These are phyloP conservation scores for Lichtheimia ramosa DNA, from an alignment of 371 early-diverging fungal genomes.

Conservation along the genomic window DNA sequence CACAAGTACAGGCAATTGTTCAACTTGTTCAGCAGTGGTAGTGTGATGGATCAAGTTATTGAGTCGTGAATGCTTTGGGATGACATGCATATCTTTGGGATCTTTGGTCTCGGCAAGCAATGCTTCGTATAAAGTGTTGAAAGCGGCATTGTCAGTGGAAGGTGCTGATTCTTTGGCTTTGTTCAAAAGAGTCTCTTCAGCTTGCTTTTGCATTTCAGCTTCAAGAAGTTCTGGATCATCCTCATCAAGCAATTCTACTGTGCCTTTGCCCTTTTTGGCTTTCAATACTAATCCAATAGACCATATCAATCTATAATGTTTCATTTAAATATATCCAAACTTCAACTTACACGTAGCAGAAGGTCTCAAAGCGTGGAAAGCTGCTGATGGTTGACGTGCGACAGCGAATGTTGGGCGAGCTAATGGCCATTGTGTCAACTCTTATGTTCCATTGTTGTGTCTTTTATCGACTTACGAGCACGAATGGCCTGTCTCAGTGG, in stretches of 20 bases:
- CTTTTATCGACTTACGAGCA: not conserved
- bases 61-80: conserved; percentile 18
- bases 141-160: not conserved
- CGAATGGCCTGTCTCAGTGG: not conserved
- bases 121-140: conserved; percentile 8
- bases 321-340: not conserved
- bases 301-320: not conserved
- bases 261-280: conserved; percentile 14
- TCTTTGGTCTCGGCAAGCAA: conserved; percentile 14
- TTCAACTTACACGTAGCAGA: conserved; percentile 10
- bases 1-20: conserved; percentile 25
- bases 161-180: not conserved
- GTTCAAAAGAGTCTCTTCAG: conserved; percentile 5
- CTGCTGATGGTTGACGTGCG: not conserved
- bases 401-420: not conserved
- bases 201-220: conserved; percentile 11
- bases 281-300: conserved; percentile 10
- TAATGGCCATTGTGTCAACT: too few relatives aligned
- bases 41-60: conserved; percentile 17
- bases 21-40: conserved; percentile 12
- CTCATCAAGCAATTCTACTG: conserved; percentile 18
- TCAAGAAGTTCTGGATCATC: conserved; percentile 23
- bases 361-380: conserved; percentile 11
- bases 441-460: too few relatives aligned
- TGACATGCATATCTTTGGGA: conserved; percentile 10